Conservation (phyloP, 1,139 yeast genomes). For the Taphrina populina region DNA sequence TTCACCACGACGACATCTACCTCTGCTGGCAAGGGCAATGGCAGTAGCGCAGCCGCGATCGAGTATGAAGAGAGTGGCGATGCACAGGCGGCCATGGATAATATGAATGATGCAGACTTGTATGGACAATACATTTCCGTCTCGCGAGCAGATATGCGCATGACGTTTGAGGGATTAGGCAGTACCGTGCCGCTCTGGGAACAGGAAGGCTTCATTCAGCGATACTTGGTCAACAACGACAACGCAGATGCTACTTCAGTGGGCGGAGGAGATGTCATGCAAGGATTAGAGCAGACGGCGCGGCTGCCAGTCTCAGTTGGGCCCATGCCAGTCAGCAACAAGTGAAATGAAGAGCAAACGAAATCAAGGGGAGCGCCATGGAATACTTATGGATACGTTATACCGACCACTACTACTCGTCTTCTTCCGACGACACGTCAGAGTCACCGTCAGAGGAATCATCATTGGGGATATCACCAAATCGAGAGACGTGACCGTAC, state of each 20-base stretch:
- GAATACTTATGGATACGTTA: too few species aligned
- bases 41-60: slow-evolving; percentile 42
- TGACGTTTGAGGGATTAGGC: slow-evolving; percentile 36
- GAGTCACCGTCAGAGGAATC: slow-evolving; percentile 25
- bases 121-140: slow-evolving; percentile 43
- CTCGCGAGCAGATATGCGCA: slow-evolving; percentile 38
- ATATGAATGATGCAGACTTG: slow-evolving; percentile 45
- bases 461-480: slow-evolving; percentile 18
- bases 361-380: too few species aligned
- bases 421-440: slow-evolving; percentile 28
- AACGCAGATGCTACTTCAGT: slow-evolving; percentile 13
- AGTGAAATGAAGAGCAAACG: too few species aligned
- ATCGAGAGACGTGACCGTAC: slow-evolving; percentile 25
- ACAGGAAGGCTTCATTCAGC: slow-evolving; percentile 39
- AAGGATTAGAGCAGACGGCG: slow-evolving; percentile 11
- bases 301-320: slow-evolving; percentile 15
- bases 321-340: slow-evolving; percentile 12
- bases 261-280: slow-evolving; percentile 19
- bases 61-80: slow-evolving; percentile 44
- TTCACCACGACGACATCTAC: slow-evolving; percentile 36
- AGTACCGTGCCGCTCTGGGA: slow-evolving; percentile 38
- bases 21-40: slow-evolving; percentile 12
- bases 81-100: slow-evolving; percentile 47
- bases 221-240: slow-evolving; percentile 35
- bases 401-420: slow-evolving; percentile 19